These are phyloP conservation scores for Dactylellina drechsleri DNA, from an alignment of 2,329 filamentous ascomycete genomes.

Conservation along the genomic window DNA sequence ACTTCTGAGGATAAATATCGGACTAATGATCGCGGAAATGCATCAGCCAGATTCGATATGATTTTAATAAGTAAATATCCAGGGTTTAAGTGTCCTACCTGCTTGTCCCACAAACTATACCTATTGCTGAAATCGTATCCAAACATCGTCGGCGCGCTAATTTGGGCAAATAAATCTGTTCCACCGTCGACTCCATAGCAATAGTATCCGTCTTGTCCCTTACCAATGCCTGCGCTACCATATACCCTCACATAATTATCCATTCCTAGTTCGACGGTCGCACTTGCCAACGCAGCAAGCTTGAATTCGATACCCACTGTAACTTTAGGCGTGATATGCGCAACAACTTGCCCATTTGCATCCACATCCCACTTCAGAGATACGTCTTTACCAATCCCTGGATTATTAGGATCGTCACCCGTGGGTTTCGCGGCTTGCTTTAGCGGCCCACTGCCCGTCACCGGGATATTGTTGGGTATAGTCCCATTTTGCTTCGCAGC, in stretches of 20 bases:
- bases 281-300: background rate
- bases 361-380: no score
- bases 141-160: conserved; percentile 4
- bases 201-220: background rate
- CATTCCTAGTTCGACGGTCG: background rate
- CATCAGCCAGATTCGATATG: background rate
- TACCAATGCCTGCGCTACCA: background rate
- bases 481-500: no score
- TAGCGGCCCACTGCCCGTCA: no score
- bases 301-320: background rate
- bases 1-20: conserved; percentile 1
- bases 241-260: background rate
- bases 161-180: background rate
- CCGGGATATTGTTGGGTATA: no score
- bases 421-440: no score
- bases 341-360: no score
- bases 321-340: background rate
- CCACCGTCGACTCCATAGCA: background rate
- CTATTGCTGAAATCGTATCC: background rate
- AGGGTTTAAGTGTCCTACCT: background rate
- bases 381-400: no score
- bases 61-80: no score
- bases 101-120: background rate
- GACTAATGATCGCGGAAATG: background rate
- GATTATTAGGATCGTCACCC: no score